Base-by-base conservation (phyloP, 257 asterid species). In the Nicotiana knightiana region DNA sequence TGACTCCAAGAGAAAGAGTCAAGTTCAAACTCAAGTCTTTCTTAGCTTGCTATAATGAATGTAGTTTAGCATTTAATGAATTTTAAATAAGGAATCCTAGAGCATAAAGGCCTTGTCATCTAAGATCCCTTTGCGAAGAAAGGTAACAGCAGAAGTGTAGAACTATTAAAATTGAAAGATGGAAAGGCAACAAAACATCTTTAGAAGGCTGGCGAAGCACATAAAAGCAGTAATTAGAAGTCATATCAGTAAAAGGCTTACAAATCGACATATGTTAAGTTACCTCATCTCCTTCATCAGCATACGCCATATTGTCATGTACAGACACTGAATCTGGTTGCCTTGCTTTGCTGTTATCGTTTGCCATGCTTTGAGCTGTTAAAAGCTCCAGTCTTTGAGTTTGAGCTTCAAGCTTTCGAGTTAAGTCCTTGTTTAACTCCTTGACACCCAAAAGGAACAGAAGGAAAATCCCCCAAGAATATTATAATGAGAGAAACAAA, bases 281-380 rank as follows among this genome's bases (percentile, higher is more conserved):
- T 87, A 96, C 99, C 99, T 96, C 98, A 86, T 96, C 99, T 63
- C 99, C 99, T 91, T 96, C 99, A 86, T 96, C 99, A 51, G 98
- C 98, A 85, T 93, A 93, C 18, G 90, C 28, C 18, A 82, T 81
- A 86, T 81, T 85, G 43, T 89, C 97, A 39, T 81, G 89, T 77
- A 82, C 55, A 63, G 63, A 78, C 37, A 66, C 91, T 32, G 91
- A 71, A 78, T 89, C 95, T 55, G 85, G 83, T 84, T 73, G 93
- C 84, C 96, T 93, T 71, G 81, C 86, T 80, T 82, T 91, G 81
- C 83, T 61, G 84, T 81, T 93, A 76, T 87, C 97, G 76, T 66
- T 87, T 78, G 89, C 91, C 97, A 92, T 92, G 86, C 91, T 96
- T 90, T 92, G 98, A 83, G 99, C 86, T 58, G 89, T 94, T 88